Evolutionary conservation across 2,329 filamentous ascomycete species (phyloP).

Genomic region (Sarocladium oryzae): DNA sequence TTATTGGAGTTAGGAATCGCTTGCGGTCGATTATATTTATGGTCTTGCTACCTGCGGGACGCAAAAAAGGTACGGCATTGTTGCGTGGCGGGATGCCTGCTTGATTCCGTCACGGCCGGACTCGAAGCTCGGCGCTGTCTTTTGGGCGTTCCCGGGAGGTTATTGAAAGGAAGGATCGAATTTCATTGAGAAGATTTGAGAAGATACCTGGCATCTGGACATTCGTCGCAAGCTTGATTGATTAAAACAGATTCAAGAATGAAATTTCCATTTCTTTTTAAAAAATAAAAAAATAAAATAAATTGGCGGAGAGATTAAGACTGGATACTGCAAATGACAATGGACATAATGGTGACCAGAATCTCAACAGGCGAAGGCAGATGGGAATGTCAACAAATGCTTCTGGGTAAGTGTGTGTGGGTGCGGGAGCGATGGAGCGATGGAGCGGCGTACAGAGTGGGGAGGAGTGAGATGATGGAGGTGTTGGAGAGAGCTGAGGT

Average conservation of each 20-base stretch:
- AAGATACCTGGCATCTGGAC: background rate
- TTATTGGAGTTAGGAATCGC: background rate
- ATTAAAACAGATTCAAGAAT: background rate
- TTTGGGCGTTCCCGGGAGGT: background rate
- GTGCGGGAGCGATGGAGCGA: background rate
- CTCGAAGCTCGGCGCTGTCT: background rate
- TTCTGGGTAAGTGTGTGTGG: background rate
- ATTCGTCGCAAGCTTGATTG: background rate
- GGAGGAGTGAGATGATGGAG: background rate
- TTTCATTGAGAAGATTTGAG: background rate
- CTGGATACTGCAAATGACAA: no score
- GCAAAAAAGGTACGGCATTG: no score
- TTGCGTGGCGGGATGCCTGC: no score
- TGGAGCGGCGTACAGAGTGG: conserved; percentile 1
- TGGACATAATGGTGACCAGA: no score
- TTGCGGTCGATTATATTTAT: background rate
- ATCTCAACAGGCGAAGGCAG: background rate
- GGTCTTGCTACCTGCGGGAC: background rate
- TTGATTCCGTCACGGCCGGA: no score
- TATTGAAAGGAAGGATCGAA: background rate
- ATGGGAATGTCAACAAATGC: background rate
- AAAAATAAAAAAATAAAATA: no score
- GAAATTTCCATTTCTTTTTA: background rate
- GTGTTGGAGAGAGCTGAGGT: background rate
- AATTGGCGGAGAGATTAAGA: no score